Base-by-base conservation (phyloP, 1,284 basidiomycete genomes). In the Leccinum griseonigrum region DNA sequence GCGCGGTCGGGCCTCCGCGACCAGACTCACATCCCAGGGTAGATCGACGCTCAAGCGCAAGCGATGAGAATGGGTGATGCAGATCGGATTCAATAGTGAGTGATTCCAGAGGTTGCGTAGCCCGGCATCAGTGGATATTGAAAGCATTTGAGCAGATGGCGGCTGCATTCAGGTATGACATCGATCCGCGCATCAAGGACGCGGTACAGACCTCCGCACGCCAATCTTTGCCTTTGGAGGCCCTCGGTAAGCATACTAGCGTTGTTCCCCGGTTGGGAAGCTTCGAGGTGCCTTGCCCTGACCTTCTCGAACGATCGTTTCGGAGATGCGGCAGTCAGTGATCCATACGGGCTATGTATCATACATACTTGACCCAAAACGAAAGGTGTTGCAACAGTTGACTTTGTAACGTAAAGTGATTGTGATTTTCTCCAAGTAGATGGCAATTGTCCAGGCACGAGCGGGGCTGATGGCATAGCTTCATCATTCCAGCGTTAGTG, bases 171-270 rank as follows among this genome's bases (percentile, higher is more conserved):
- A 63, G 18, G 38, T n/a, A n/a, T 14, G 38, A 7, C 10, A 63
- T 56, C 2, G 54, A 64, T 67, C 56, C 61, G 6, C 32, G 32
- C 62, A 64, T 64, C 65, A 60, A 56, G 48, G 16, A 63, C 46
- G 63, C 64, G 63, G 52, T 4, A 13, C 5, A 36, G 14, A 31
- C 59, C 26, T 61, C 59, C 46, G 31, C 51, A 67, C 38, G 64
- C 36, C 58, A 65, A 65, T 65, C 64, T 67, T 67, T 65, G 26
- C 63, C 63, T 62, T 64, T 54, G 56, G 34, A 64, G 62, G 61
- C 6, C 46, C 46, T 48, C 5, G 61, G 22, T 11, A 13, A 11
- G 40, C 9, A 46, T 57, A 40, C 38, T 61, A 48, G 40, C 29
- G 13, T 29, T 46, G 56, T 32, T 48, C 29, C 36, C 40, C 56